phyloP scores from a whole-genome alignment of 345 rosid genomes.

The Hibiscus tridactylites region DNA sequence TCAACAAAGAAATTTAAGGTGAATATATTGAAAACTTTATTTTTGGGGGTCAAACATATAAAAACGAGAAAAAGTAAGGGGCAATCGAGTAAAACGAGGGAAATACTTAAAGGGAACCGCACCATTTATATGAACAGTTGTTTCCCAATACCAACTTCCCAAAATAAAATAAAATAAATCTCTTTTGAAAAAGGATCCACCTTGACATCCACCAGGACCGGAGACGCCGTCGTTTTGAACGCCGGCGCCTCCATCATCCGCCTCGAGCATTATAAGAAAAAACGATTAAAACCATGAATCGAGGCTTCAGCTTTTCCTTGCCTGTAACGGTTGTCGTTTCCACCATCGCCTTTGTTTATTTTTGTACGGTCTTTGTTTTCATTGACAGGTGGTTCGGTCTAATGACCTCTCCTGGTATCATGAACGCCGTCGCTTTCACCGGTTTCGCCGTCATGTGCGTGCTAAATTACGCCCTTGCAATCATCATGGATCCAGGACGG shows the following conservation, averaged over 20 bases:
- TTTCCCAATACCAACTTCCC: not conserved
- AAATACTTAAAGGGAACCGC: not conserved
- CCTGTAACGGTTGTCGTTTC: constrained; percentile 47
- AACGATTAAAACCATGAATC: constrained; percentile 34
- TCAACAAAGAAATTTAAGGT: not conserved
- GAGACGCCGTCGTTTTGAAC: constrained; percentile 61
- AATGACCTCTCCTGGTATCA: constrained; percentile 68
- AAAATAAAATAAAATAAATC: not conserved
- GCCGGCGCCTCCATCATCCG: constrained; percentile 54
- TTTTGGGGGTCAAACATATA: not conserved
- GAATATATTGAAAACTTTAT: not conserved
- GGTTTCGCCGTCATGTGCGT: constrained; percentile 57
- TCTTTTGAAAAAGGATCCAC: not conserved
- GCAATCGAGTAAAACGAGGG: not conserved
- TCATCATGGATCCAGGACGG: constrained; percentile 78
- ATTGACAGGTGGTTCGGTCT: constrained; percentile 89
- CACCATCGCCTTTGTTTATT: constrained; percentile 58
- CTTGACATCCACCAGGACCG: constrained; percentile 12
- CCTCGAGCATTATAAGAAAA: not conserved
- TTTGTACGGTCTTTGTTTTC: constrained; percentile 64
- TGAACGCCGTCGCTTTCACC: constrained; percentile 65
- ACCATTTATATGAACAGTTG: constrained; percentile 2
- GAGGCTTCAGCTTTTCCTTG: constrained; percentile 39
- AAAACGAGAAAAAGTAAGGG: not conserved
- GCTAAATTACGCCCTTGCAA: constrained; percentile 47